Evolutionary conservation across 805 yeast species (phyloP), one percentile per base, ranked within the genome.

Genomic region (Blastobotrys attinorum): DNA sequence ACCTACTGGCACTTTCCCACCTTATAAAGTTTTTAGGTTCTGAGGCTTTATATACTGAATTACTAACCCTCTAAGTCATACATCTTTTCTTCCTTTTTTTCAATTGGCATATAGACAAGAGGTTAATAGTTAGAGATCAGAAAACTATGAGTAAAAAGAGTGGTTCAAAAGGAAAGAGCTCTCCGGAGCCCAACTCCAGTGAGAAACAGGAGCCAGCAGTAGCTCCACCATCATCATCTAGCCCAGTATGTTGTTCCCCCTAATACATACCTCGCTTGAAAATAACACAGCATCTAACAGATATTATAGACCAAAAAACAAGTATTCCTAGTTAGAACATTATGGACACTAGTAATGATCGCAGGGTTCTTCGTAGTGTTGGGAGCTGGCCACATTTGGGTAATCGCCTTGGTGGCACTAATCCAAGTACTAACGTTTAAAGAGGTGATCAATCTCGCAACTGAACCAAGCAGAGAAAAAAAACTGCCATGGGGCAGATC

Each of bases 281-380:
- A 25, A 8, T 25, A 11, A 25, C 7, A 7, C 11, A 25, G 11
- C 29, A 25, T 25, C 29, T 8, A 25, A 8, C 29, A 25, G 29
- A 7, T 11, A 25, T 8, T 11, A 25, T 11, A 51, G 33, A 76
- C 75, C 66, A 85, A 85, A 66, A 81, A 80, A 53, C 89, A 81
- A 65, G 83, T 89, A 35, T 88, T 92, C 57, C 61, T 88, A 38
- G 85, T 88, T 21, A 77, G 98, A 53, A 81, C 97, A 3, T 70
- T 84, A 39, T 92, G 97, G 97, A 84, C 97, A 0, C 63, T 92
- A 55, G 87, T 92, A 15, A 89, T 92, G 97, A 81, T 92, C 47
- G 63, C 70, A 15, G 78, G 77, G 4, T 83, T 88, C 63, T 77
- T 86, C 48, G 64, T 73, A 31, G 71, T 83, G 21, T 67, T 89